Evolutionary conservation across 2,329 filamentous ascomycete genomes (phyloP).

Genomic region (Ophiostoma sp.): DNA sequence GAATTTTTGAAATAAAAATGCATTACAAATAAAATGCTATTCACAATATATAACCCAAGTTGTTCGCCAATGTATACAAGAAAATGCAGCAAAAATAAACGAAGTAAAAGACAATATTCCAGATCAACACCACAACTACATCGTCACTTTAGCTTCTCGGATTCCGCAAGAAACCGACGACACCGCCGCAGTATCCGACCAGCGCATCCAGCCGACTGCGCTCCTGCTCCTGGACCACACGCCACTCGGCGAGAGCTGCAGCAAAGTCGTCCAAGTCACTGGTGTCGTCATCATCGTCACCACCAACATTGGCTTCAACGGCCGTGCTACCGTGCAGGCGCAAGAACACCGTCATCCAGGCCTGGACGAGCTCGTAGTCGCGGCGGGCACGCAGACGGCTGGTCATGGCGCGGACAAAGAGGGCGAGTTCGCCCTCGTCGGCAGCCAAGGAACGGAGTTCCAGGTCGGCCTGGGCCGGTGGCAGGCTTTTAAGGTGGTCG

Average conservation of each 20-base stretch:
- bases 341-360: constrained; percentile 96
- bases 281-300: constrained; percentile 24
- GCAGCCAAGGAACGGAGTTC: constrained; percentile 75
- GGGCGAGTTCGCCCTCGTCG: constrained; percentile 66
- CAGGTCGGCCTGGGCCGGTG: constrained; percentile 83
- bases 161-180: constrained; percentile 76
- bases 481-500: constrained; percentile 74
- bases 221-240: constrained; percentile 69
- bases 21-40: neutral
- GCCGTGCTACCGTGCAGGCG: constrained; percentile 60
- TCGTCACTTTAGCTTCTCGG: constrained; percentile 48
- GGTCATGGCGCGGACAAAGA: constrained; percentile 81
- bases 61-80: constrained; percentile 8
- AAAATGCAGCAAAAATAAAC: neutral
- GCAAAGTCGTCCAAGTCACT: constrained; percentile 18
- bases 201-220: constrained; percentile 69
- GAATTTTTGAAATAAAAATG: neutral
- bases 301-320: neutral
- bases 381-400: constrained; percentile 64
- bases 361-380: constrained; percentile 92
- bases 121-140: neutral
- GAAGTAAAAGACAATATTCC: neutral
- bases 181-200: constrained; percentile 84
- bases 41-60: neutral
- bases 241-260: constrained; percentile 66